Evolutionary conservation across 2,329 filamentous ascomycete species (phyloP), one percentile per base, ranked within the genome.

Genomic region (Fusarium begoniae): DNA sequence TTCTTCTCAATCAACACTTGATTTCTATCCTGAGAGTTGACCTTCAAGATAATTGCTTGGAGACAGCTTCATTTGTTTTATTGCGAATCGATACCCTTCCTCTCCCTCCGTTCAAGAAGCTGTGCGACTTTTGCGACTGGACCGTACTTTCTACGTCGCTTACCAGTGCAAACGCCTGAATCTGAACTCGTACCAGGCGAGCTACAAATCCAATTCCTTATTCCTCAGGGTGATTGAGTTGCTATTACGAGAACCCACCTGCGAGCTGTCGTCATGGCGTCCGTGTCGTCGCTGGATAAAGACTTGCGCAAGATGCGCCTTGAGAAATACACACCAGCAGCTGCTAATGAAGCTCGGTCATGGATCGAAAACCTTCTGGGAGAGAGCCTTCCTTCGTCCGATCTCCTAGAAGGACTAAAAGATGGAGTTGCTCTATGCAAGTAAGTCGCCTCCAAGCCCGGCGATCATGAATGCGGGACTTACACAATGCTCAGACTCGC

Each of bases 401-500:
- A 99, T 83, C 87, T 99, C 56, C 88, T 99, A 20, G 94, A 96
- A 66, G 90, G 89, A 24, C 86, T 99, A 56, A 97, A 95, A 83
- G 95, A 98, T 87, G 96, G 96, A 60, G 93, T 96, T 44, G 93
- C 93, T 38, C 89, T 99, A 35, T 99, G 96, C 93, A 96, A 92
- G 94, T 97, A 88, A 78, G 90, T 80, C 40, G 32, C 43, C 38
- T 37, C 24, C 15, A 9, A 40, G 20, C 57, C 30, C 55, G 45
- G 14, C 40, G 12, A 63, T 60, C 38, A 65, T 70, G 69, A 43
- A 61, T 75, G 58, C 50, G 58, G 64, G 56, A 75, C 72, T 75
- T 70, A 75, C 51, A 70, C 54, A 43, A 24, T 20, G 40, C 22
- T 53, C 22, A 96, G 94, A 80, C 91, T 98, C 59, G 90, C 94